Conservation (phyloP, 352 stramenopile genomes). For the Pythium folliculosum region DNA sequence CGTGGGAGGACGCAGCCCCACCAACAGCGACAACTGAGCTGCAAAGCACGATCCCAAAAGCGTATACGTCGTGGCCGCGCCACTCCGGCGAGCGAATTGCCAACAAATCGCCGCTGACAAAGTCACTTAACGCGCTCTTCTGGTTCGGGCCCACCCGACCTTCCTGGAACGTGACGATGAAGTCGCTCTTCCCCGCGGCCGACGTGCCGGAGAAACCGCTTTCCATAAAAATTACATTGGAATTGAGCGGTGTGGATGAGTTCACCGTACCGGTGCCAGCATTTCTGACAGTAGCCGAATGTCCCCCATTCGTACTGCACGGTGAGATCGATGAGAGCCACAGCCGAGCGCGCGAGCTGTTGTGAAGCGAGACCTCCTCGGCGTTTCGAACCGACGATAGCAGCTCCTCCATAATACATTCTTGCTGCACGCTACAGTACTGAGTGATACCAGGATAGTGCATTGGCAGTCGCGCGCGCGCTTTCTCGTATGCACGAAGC, state of each 20-base stretch:
- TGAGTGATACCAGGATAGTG: constrained; percentile 50
- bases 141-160: constrained; percentile 5
- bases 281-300: constrained; percentile 18
- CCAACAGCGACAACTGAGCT: constrained; percentile 54
- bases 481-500: constrained; percentile 22
- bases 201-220: constrained; percentile 61
- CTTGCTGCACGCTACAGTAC: constrained; percentile 58
- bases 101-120: constrained; percentile 66
- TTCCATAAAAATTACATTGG: constrained; percentile 68
- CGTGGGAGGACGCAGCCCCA: constrained; percentile 12
- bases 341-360: constrained; percentile 28
- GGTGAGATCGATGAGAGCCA: constrained; percentile 66
- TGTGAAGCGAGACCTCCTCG: constrained; percentile 40
- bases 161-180: constrained; percentile 63
- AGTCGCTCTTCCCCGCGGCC: constrained; percentile 46
- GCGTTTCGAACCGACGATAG: constrained; percentile 55
- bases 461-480: constrained; percentile 35
- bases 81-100: constrained; percentile 58
- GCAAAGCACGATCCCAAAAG: constrained; percentile 72
- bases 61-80: constrained; percentile 55
- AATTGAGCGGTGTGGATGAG: constrained; percentile 29
- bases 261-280: background rate
- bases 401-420: constrained; percentile 74
- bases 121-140: constrained; percentile 35
- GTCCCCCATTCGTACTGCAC: constrained; percentile 31